These are phyloP conservation scores for Monilinia laxa DNA, from an alignment of 2,329 filamentous ascomycete genomes.

Conservation along the genomic window DNA sequence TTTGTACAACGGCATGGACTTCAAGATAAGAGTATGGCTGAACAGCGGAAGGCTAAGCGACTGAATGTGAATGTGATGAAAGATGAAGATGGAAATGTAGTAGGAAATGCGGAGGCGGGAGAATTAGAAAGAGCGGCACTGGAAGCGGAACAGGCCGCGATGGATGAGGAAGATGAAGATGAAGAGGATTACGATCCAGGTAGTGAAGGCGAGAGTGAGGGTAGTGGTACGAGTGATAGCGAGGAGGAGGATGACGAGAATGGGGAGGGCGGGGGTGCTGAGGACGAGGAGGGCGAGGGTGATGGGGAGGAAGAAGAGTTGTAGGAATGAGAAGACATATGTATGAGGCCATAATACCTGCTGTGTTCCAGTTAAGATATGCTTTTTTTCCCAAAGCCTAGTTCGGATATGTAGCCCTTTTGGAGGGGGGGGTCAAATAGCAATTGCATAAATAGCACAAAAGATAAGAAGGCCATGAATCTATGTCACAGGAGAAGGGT, in stretches of 20 bases:
- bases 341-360: neutral
- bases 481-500: no score
- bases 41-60: constrained; percentile 63
- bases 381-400: neutral
- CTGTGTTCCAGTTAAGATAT: neutral
- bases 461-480: neutral
- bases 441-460: neutral
- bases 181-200: constrained; percentile 65
- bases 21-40: constrained; percentile 67
- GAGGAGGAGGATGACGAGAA: constrained; percentile 41
- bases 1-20: constrained; percentile 62
- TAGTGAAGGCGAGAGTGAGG: constrained; percentile 44
- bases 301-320: constrained; percentile 26
- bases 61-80: constrained; percentile 54
- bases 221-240: constrained; percentile 30
- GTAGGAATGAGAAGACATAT: neutral
- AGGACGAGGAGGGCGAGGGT: constrained; percentile 31
- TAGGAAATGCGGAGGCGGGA: constrained; percentile 44
- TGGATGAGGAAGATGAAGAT: constrained; percentile 60
- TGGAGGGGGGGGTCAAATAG: no score
- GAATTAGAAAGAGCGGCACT: constrained; percentile 39
- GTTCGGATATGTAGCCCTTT: neutral
- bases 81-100: constrained; percentile 44
- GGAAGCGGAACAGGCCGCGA: constrained; percentile 46
- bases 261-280: constrained; percentile 42